Conservation (phyloP, 148 eudicot genomes). For the Mesembryanthemum crystallinum region DNA sequence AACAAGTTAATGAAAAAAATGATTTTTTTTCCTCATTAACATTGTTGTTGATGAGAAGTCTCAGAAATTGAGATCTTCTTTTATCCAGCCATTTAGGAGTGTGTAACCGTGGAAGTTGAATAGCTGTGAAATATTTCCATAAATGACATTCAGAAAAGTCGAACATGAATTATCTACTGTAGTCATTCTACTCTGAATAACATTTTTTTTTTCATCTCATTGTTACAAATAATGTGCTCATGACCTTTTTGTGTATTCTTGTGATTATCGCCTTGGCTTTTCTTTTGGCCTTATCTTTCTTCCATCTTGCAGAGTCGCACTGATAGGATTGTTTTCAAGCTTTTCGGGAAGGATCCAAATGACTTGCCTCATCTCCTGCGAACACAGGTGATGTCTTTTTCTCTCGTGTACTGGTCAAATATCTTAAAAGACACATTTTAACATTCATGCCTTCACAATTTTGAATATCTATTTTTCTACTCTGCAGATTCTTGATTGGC, state of each 20-base stretch:
- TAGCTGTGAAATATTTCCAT: neutral
- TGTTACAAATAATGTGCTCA: neutral
- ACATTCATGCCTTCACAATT: neutral
- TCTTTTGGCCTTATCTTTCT: constrained; percentile 2
- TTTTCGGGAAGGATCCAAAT: constrained; percentile 89
- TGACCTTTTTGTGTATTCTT: neutral
- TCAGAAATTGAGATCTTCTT: neutral
- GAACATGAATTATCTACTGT: neutral
- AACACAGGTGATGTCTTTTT: constrained; percentile 51
- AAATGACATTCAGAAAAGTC: neutral
- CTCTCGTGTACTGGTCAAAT: neutral
- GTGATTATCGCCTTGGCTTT: neutral
- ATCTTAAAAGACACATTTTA: neutral
- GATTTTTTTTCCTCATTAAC: neutral
- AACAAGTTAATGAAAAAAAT: neutral
- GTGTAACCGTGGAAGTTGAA: neutral
- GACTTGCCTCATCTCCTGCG: constrained; percentile 71
- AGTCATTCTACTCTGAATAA: neutral
- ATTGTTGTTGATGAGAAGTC: neutral
- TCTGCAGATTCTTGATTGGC: constrained; percentile 84
- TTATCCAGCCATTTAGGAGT: neutral
- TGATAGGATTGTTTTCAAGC: constrained; percentile 85
- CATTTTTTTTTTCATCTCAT: neutral
- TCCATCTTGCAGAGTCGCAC: constrained; percentile 60
- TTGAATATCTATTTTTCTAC: constrained; percentile 7